Conservation (phyloP, 352 stramenopile genomes). For the Phytophthora tubulina region DNA sequence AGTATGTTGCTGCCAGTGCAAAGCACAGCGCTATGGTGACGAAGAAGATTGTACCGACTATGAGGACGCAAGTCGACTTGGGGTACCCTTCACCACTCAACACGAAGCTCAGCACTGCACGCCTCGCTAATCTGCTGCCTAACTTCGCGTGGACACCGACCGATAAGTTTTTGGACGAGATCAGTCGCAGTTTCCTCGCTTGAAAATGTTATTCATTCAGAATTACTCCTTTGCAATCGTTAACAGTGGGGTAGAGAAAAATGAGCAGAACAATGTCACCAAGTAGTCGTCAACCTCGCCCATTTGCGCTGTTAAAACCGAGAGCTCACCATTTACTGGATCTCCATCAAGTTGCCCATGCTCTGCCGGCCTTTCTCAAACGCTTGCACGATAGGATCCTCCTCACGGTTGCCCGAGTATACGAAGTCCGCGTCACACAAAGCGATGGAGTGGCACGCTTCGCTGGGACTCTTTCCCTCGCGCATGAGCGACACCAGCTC, state of each 20-base stretch:
- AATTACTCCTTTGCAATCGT: constrained; percentile 15
- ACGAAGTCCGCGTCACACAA: constrained; percentile 65
- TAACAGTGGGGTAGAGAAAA: constrained; percentile 11
- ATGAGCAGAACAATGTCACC: constrained; percentile 27
- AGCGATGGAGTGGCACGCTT: constrained; percentile 65
- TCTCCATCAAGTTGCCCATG: constrained; percentile 55
- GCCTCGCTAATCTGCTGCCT: constrained; percentile 40
- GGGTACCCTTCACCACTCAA: constrained; percentile 61
- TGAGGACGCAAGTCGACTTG: constrained; percentile 48
- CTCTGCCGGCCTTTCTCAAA: constrained; percentile 41
- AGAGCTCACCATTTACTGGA: constrained; percentile 46
- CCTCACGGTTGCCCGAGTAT: constrained; percentile 26
- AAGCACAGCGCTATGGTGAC: constrained; percentile 2
- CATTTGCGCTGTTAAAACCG: constrained; percentile 17
- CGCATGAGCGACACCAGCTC: constrained; percentile 65
- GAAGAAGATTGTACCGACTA: constrained; percentile 39
- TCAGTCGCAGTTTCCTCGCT: constrained; percentile 36
- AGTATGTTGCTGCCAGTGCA: constrained; percentile 39
- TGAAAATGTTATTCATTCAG: constrained; percentile 34
- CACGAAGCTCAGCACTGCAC: constrained; percentile 46
- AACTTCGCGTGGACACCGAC: constrained; percentile 34
- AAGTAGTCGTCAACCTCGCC: constrained; percentile 18
- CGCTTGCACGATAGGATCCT: constrained; percentile 37
- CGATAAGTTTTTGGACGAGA: constrained; percentile 33
- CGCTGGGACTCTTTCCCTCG: constrained; percentile 65